Evolutionary conservation across 164 flowering plant genomes (phyloP).

Genomic region (Magnolia officinalis): DNA sequence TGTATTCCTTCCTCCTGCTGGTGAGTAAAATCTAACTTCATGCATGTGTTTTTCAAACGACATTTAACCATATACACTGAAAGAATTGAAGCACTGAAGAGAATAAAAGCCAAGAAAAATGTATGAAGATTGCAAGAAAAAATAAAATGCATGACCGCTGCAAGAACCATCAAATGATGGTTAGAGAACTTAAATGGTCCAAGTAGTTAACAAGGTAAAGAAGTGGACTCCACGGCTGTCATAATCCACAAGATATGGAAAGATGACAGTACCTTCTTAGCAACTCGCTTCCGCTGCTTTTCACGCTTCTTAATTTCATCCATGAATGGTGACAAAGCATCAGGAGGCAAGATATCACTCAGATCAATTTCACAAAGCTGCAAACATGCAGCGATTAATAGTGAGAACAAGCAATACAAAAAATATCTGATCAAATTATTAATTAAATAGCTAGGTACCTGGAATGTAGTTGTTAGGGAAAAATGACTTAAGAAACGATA

Average conservation of each 20-base stretch:
- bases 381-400: not conserved
- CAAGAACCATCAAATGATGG: not conserved
- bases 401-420: constrained; percentile 3
- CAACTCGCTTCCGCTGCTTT: constrained; percentile 70
- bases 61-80: not conserved
- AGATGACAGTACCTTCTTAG: constrained; percentile 54
- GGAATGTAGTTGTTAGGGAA: constrained; percentile 82
- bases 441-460: constrained; percentile 36
- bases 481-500: constrained; percentile 88
- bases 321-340: constrained; percentile 69
- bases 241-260: not conserved
- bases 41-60: not conserved
- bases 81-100: not conserved
- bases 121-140: not conserved
- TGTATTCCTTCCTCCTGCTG: not conserved
- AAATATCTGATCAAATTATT: not conserved
- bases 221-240: not conserved
- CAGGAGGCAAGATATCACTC: constrained; percentile 53
- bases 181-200: no score
- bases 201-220: not conserved
- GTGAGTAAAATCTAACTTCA: no score
- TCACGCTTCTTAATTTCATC: constrained; percentile 92
- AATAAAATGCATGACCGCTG: not conserved
- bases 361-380: constrained; percentile 96
- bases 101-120: not conserved